Evolutionary conservation across 2,329 filamentous ascomycete genomes (phyloP), one percentile per base, ranked within the genome.

Genomic region (Nectriaceae sp.): DNA sequence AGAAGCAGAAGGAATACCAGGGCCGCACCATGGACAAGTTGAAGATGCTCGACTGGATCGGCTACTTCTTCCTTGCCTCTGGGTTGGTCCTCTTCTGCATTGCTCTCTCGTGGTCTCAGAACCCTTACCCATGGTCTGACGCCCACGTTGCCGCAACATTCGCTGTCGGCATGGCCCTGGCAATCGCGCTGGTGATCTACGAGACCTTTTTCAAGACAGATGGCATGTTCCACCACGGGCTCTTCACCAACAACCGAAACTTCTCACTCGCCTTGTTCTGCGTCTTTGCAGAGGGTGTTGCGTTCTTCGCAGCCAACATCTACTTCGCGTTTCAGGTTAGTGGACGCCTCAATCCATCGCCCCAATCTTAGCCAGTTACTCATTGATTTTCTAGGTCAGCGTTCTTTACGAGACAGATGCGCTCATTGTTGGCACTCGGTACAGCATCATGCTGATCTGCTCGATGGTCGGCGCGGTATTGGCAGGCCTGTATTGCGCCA

Each of bases 1-100:
- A 54, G 5, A 47, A 54, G 18, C 67, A 73, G 53, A 41, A 44
- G 3, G 46, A 52, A 11, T 59, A 67, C 36, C 21, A 42, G 5
- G 40, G 47, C n/a, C 62, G 60, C 1, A 49, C 49, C 11, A 40
- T 35, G 3, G 61, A 71, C 40, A 73, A 73, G 53, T 52, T 73
- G 3, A 47, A 40, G 20, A 63, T 59, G 40, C 62, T 73, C 5
- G 71, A 73, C 56, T 73, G 71, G 70, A 54, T 69, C 21, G 70
- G 69, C 26, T 73, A 72, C 46, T 24, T 59, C 4, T 57, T 73
- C 13, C 56, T 73, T 3, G 54, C 66, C 2, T 36, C 59, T 2
- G 65, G 70, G 6, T 50, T 73, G 6, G 65, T 71, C 5, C 64
- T 73, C 13, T 73, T 73, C 55, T 69, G 65, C 42, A 44, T 73